Conservation (phyloP, 1,284 basidiomycete species). For the Apiotrichum sp. region DNA sequence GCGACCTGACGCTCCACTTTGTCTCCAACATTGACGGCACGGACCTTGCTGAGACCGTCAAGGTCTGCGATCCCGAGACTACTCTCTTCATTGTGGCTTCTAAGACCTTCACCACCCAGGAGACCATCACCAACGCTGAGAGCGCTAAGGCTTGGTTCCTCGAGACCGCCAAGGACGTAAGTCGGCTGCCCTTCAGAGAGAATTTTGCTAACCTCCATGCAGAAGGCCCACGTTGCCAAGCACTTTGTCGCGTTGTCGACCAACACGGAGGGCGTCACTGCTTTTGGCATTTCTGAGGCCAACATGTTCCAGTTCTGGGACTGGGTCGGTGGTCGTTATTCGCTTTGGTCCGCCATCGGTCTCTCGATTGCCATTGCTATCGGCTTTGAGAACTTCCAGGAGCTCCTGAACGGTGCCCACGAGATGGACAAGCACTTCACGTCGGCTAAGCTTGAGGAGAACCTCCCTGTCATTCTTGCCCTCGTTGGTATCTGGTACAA, state of each 20-base stretch:
- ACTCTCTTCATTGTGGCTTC: conserved; percentile 96
- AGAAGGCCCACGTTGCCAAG: conserved; percentile 87
- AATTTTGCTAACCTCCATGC: conserved; percentile 4
- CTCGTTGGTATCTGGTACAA: conserved; percentile 98
- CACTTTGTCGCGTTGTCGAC: conserved; percentile 98
- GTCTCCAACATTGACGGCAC: conserved; percentile 99
- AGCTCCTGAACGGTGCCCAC: conserved; percentile 85
- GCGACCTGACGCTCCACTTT: conserved; percentile 81
- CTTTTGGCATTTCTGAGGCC: conserved; percentile 83
- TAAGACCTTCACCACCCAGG: conserved; percentile 99
- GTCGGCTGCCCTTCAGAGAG: conserved; percentile 6
- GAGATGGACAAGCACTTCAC: conserved; percentile 98
- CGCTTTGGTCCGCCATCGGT: conserved; percentile 96
- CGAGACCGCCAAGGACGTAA: conserved; percentile 62
- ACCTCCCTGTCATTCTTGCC: conserved; percentile 86
- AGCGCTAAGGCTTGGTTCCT: conserved; percentile 95
- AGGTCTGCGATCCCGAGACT: conserved; percentile 78
- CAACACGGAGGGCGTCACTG: conserved; percentile 87
- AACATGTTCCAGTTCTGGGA: conserved; percentile 99
- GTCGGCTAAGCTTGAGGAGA: conserved; percentile 77
- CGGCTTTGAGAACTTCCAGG: conserved; percentile 89
- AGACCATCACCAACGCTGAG: conserved; percentile 97
- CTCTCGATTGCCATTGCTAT: conserved; percentile 88
- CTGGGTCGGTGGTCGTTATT: conserved; percentile 99
- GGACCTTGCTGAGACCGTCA: conserved; percentile 85